A percentile compares a stretch with the other conserved stretches of the same genome.
Evolutionary conservation across 306 rosid genomes (phyloP).

Genomic region (Medicago lupulina): DNA sequence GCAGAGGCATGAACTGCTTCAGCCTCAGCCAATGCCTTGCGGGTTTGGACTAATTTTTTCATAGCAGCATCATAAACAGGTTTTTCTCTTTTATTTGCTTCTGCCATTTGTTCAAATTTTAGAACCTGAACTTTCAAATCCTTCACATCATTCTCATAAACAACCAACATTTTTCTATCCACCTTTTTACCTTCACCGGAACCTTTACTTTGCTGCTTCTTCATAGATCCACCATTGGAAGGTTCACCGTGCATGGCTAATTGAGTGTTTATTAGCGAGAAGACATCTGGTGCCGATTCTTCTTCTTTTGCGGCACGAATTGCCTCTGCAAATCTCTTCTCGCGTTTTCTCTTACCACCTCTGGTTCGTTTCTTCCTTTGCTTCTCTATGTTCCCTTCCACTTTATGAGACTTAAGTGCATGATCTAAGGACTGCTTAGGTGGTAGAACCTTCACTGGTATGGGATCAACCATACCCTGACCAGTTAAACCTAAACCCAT

Average conservation of each 20-base stretch:
- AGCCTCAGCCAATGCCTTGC: constrained; percentile 73
- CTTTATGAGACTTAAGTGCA: constrained; percentile 66
- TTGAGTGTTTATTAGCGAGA: constrained; percentile 78
- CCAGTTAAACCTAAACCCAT: constrained; percentile 90
- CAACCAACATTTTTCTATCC: constrained; percentile 74
- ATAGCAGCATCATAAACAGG: constrained; percentile 81
- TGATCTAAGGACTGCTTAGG: constrained; percentile 89
- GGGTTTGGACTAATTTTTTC: constrained; percentile 76
- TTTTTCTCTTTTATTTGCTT: constrained; percentile 79
- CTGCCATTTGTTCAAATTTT: constrained; percentile 92
- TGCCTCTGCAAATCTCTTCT: constrained; percentile 76
- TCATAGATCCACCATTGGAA: constrained; percentile 52
- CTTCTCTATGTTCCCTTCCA: constrained; percentile 48
- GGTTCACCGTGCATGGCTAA: constrained; percentile 71
- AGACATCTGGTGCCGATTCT: constrained; percentile 68
- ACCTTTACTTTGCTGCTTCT: constrained; percentile 67
- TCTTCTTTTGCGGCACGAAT: constrained; percentile 69
- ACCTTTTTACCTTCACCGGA: constrained; percentile 69
- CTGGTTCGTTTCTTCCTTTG: constrained; percentile 76
- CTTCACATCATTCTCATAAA: constrained; percentile 78
- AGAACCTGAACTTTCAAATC: constrained; percentile 66
- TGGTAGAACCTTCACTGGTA: constrained; percentile 79
- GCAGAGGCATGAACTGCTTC: constrained; percentile 87
- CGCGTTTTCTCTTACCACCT: constrained; percentile 94
- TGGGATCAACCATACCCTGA: constrained; percentile 85